Conservation (phyloP, 176 grass and related monocot genomes). For the Poa pratensis region DNA sequence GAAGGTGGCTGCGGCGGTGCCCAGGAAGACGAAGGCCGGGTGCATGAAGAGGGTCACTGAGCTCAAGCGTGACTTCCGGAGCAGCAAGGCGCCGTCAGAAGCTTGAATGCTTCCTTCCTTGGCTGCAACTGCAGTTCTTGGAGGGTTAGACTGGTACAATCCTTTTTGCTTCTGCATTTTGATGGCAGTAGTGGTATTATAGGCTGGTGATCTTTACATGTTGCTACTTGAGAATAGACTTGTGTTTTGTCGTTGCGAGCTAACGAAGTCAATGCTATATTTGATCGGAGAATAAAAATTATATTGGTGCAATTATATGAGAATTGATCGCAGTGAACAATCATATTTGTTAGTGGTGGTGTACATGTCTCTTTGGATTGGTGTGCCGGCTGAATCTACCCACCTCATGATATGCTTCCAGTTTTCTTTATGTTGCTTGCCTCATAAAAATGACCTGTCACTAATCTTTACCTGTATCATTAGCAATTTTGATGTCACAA, state of each 20-base stretch:
- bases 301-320: slow-evolving; percentile 7
- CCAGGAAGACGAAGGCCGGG: slow-evolving; percentile 67
- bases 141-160: slow-evolving; percentile 7
- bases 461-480: neutral
- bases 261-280: neutral
- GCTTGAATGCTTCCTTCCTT: slow-evolving; percentile 21
- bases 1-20: slow-evolving; percentile 72
- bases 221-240: slow-evolving; percentile 26
- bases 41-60: slow-evolving; percentile 82
- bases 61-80: slow-evolving; percentile 82
- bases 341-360: neutral
- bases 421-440: slow-evolving; percentile 18
- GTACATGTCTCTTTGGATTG: slow-evolving; percentile 28
- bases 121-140: neutral
- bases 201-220: slow-evolving; percentile 7
- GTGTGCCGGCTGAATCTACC: neutral
- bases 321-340: neutral
- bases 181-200: slow-evolving; percentile 9
- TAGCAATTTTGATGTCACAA: neutral
- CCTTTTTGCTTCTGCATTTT: slow-evolving; percentile 6
- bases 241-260: neutral
- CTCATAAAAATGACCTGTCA: neutral
- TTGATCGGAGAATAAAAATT: neutral
- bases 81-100: slow-evolving; percentile 55
- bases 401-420: neutral